A percentile compares a stretch with the other conserved stretches of the same genome.
Evolutionary conservation across 2,329 filamentous ascomycete genomes (phyloP).

Genomic region (Sordariomycetes sp.): DNA sequence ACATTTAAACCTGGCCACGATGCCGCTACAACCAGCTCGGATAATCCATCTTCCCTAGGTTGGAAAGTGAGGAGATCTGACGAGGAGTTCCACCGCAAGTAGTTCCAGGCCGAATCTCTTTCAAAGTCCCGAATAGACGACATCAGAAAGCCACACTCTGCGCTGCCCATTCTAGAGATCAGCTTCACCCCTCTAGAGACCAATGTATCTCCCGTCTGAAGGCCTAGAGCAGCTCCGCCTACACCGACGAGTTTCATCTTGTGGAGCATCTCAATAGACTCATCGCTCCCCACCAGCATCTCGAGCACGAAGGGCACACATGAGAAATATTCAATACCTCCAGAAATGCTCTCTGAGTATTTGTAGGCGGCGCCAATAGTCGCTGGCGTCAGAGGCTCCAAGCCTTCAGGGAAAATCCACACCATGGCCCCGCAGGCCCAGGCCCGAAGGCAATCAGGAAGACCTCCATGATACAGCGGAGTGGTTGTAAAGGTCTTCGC

Average conservation of each 20-base stretch:
- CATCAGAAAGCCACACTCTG: conserved; percentile 57
- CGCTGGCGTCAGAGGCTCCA: conserved; percentile 43
- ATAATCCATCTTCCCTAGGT: conserved; percentile 28
- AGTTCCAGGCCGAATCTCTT: conserved; percentile 51
- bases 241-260: conserved; percentile 54
- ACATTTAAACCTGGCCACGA: conserved; percentile 53
- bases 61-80: conserved; percentile 33
- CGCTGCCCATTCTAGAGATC: conserved; percentile 54
- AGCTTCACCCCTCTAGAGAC: conserved; percentile 42
- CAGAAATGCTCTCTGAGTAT: no score
- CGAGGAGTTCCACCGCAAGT: conserved; percentile 32
- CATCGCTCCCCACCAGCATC: conserved; percentile 33
- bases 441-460: conserved; percentile 52
- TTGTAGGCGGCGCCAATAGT: no score
- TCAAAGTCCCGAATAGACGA: conserved; percentile 49
- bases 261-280: conserved; percentile 31
- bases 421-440: conserved; percentile 52
- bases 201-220: conserved; percentile 41
- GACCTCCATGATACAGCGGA: conserved; percentile 56
- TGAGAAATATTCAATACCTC: conserved; percentile 51
- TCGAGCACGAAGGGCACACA: conserved; percentile 52
- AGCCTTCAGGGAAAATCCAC: conserved; percentile 52
- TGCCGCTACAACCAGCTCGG: conserved; percentile 43
- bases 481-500: conserved; percentile 55
- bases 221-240: conserved; percentile 50